Evolutionary conservation across 441 rosid species (phyloP).

Genomic region (Gossypium trilobum): DNA sequence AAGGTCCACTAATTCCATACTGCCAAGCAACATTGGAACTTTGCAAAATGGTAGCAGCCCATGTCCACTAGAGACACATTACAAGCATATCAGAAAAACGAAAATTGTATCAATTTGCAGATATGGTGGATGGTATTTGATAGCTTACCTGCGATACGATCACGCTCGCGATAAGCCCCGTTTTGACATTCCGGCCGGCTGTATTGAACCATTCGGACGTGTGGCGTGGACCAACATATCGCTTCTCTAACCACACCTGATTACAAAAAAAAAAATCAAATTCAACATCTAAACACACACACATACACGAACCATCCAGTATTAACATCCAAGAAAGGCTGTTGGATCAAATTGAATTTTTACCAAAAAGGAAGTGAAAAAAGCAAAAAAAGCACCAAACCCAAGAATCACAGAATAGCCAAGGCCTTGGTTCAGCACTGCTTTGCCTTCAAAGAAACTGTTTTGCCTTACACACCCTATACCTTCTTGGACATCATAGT

Average conservation of each 20-base stretch:
- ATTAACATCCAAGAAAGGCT: background rate
- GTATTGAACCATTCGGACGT: conserved; percentile 97
- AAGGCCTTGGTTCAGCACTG: conserved; percentile 65
- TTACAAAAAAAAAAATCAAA: too few relatives aligned
- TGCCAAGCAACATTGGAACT: conserved; percentile 95
- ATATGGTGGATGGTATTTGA: background rate
- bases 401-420: conserved; percentile 80
- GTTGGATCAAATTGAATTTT: background rate
- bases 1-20: conserved; percentile 88
- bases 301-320: background rate
- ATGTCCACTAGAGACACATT: conserved; percentile 59
- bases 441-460: conserved; percentile 61
- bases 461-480: conserved; percentile 49
- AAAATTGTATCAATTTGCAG: background rate
- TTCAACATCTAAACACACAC: too few relatives aligned
- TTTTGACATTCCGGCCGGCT: conserved; percentile 88
- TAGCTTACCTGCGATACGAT: conserved; percentile 69
- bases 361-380: conserved; percentile 84
- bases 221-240: conserved; percentile 74
- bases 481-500: conserved; percentile 32
- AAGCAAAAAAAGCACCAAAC: conserved; percentile 86
- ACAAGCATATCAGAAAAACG: background rate
- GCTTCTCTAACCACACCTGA: conserved; percentile 41
- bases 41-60: conserved; percentile 91
- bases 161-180: conserved; percentile 90